Evolutionary conservation across 2,329 filamentous ascomycete genomes (phyloP), one percentile per base, ranked within the genome.

Genomic region (Pseudogymnoascus sp.): DNA sequence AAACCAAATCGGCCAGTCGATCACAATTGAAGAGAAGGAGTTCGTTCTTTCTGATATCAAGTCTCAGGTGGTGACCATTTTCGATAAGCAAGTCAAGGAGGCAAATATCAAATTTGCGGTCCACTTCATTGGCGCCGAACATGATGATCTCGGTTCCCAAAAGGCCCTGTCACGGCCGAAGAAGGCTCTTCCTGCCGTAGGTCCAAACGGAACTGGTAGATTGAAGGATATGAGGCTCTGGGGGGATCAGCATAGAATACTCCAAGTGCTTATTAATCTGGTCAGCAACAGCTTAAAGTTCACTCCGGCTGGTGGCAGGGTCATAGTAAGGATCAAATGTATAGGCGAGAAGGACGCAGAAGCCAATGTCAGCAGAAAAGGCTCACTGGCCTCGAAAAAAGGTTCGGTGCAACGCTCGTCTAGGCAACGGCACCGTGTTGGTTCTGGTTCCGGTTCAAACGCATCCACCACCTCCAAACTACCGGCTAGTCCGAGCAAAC

Each of bases 271-370:
- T 56, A 96, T 96, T 78, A 96, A 96, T 71, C 79, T 97, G 33
- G 91, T 96, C 56, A 93, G 89, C 75, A 97, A 97, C 77, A 91
- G 89, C 73, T 78, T 96, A 46, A 97, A 97, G 73, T 96, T 97
- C 71, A 96, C 93, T 0, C 89, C 91, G 0, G 75, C 84, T 6
- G 87, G 87, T 1, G 92, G 92, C 6, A 87, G 81, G 31, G 90
- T 97, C 2, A 82, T 86, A 26, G 83, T 96, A 7, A 84, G 86
- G 6, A 92, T 97, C 63, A 85, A 84, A 67, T 96, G 90, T 69
- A 68, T 89, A 0, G 84, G 87, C 6, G 88, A 90, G 70, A 74
- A 63, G 12, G 71, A 72, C 33, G 37, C 22, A 6, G 28, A 40
- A 4, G 62, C 65, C 16, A 69, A 71, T 14, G 28, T 43, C 10